These are phyloP conservation scores for Isatis tinctoria DNA, from an alignment of 345 rosid species.

Conservation along the genomic window DNA sequence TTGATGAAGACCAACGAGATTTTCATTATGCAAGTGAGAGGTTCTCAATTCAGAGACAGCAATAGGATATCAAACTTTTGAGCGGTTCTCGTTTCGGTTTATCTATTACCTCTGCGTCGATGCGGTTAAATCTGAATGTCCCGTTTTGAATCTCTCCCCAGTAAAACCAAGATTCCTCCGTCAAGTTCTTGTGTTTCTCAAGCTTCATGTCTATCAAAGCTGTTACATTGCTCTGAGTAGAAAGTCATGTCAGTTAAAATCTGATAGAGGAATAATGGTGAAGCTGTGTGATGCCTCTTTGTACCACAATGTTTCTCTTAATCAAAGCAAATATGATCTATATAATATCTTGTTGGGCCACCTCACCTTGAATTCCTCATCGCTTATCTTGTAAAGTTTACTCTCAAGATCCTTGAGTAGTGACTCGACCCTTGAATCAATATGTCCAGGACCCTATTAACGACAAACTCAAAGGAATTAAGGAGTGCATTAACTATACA, in stretches of 20 bases:
- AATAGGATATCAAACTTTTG: too few species aligned
- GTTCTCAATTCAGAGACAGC: background rate
- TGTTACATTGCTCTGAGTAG: constrained; percentile 60
- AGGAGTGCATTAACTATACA: background rate
- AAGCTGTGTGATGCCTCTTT: background rate
- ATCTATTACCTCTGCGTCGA: constrained; percentile 57
- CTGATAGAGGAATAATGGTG: background rate
- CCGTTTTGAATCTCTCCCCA: constrained; percentile 63
- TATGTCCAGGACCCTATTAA: constrained; percentile 62
- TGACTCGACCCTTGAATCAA: constrained; percentile 72
- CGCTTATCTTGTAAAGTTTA: constrained; percentile 60
- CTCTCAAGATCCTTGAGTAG: constrained; percentile 63
- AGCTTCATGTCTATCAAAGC: constrained; percentile 83
- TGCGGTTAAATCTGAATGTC: constrained; percentile 67
- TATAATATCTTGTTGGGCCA: background rate
- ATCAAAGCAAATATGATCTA: background rate
- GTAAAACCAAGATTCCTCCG: constrained; percentile 68
- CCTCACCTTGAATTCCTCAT: constrained; percentile 76
- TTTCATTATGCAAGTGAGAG: background rate
- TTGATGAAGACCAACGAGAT: background rate
- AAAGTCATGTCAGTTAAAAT: constrained; percentile 12
- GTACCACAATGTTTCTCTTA: background rate
- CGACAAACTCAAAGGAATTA: background rate
- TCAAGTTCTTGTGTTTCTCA: constrained; percentile 78
- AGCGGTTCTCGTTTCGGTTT: too few species aligned